These are phyloP conservation scores for Phytopythium kandeliae DNA, from an alignment of 352 stramenopile genomes.

Conservation along the genomic window DNA sequence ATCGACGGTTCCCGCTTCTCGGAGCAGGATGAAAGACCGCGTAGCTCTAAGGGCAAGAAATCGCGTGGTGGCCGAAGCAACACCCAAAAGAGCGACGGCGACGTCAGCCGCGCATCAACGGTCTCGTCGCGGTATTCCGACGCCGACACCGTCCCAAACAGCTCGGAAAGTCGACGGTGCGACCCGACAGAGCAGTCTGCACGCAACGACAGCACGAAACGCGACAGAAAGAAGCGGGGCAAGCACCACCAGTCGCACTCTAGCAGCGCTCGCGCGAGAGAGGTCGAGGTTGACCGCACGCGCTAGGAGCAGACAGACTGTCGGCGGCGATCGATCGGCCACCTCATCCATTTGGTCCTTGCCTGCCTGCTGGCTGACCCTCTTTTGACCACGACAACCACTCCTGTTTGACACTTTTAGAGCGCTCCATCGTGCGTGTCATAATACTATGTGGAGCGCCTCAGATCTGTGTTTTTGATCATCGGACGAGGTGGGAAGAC, in stretches of 20 bases:
- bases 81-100: constrained; percentile 9
- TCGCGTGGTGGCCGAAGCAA: constrained; percentile 8
- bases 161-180: no score
- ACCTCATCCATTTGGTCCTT: no score
- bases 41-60: constrained; percentile 22
- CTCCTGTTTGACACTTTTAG: constrained; percentile 1
- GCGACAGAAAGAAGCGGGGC: constrained; percentile 12
- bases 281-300: background rate
- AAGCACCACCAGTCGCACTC: background rate
- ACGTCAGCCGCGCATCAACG: constrained; percentile 14
- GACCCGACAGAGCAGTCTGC: background rate
- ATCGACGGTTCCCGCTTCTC: no score
- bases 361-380: no score
- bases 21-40: constrained; percentile 21
- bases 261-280: background rate
- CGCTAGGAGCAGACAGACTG: no score
- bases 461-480: background rate
- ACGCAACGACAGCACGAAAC: constrained; percentile 12
- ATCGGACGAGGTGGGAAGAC: no score
- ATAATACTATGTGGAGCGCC: background rate
- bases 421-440: background rate
- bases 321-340: no score
- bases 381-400: background rate
- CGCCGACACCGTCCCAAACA: background rate
- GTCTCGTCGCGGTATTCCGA: constrained; percentile 9